Evolutionary conservation across 2,329 filamentous ascomycete genomes (phyloP).

Genomic region (Calonectria crousiana): DNA sequence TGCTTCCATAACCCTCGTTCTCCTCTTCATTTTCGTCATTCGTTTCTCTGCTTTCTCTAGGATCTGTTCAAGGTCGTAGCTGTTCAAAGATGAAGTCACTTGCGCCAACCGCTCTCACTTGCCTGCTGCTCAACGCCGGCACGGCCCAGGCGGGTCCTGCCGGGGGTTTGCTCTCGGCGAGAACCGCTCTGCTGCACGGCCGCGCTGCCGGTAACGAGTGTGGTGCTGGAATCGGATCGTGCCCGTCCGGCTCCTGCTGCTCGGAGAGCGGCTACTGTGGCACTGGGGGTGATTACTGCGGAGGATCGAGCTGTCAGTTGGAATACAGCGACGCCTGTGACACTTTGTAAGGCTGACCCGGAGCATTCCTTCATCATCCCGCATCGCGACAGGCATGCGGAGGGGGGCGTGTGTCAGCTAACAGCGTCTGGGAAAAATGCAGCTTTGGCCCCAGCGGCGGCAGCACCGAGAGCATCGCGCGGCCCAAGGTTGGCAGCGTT

Average conservation of each 20-base stretch:
- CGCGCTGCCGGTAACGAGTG: slow-evolving; percentile 44
- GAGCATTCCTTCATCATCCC: slow-evolving; percentile 6
- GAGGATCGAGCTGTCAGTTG: slow-evolving; percentile 54
- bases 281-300: slow-evolving; percentile 49
- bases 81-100: slow-evolving; percentile 34
- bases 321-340: slow-evolving; percentile 56
- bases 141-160: slow-evolving; percentile 35
- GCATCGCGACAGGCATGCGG: background rate
- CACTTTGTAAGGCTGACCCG: slow-evolving; percentile 51
- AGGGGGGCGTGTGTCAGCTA: slow-evolving; percentile 19
- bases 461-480: slow-evolving; percentile 47
- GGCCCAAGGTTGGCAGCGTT: slow-evolving; percentile 49
- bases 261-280: slow-evolving; percentile 55
- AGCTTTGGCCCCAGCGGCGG: slow-evolving; percentile 49
- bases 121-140: slow-evolving; percentile 34
- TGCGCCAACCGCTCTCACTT: slow-evolving; percentile 29
- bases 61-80: background rate
- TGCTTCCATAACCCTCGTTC: slow-evolving; percentile 23
- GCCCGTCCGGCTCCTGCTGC: slow-evolving; percentile 49
- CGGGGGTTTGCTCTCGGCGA: slow-evolving; percentile 28
- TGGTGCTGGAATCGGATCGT: slow-evolving; percentile 51
- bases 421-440: slow-evolving; percentile 7
- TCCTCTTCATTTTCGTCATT: slow-evolving; percentile 21
- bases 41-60: slow-evolving; percentile 24
- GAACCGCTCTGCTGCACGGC: slow-evolving; percentile 32